Percentiles rank a stretch among this genome's conserved stretches.
Conservation (phyloP, 805 yeast species). For the Nakazawaea peltata region DNA sequence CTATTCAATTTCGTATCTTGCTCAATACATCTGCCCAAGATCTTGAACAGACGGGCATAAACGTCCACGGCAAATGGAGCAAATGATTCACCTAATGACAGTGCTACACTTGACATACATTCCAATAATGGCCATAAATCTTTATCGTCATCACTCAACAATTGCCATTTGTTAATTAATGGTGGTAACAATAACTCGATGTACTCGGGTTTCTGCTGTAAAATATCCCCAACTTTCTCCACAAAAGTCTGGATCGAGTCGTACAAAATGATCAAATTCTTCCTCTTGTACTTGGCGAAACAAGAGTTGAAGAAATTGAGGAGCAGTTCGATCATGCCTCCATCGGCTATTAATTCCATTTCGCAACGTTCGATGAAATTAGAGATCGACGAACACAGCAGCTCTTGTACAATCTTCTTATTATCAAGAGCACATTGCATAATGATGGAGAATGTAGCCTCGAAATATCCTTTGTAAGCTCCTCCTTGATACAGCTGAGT, state of each 20-base stretch:
- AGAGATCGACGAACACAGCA: slow-evolving; percentile 84
- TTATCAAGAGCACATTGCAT: slow-evolving; percentile 69
- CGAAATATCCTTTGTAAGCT: slow-evolving; percentile 55
- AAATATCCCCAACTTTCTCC: slow-evolving; percentile 58
- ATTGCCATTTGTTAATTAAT: slow-evolving; percentile 73
- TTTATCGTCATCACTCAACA: slow-evolving; percentile 65
- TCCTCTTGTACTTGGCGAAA: slow-evolving; percentile 71
- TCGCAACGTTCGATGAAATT: slow-evolving; percentile 76
- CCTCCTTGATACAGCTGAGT: slow-evolving; percentile 60
- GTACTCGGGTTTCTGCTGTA: slow-evolving; percentile 48
- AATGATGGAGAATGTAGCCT: slow-evolving; percentile 72
- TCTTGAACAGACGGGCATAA: slow-evolving; percentile 67
- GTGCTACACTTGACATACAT: slow-evolving; percentile 88
- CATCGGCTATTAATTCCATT: slow-evolving; percentile 47
- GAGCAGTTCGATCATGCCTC: slow-evolving; percentile 52
- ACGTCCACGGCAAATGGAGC: slow-evolving; percentile 87
- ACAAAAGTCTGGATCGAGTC: slow-evolving; percentile 89
- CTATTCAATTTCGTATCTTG: slow-evolving; percentile 33
- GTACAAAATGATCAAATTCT: slow-evolving; percentile 72
- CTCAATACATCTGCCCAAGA: slow-evolving; percentile 61
- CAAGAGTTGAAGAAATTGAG: slow-evolving; percentile 66
- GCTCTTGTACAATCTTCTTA: slow-evolving; percentile 91
- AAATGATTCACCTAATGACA: slow-evolving; percentile 74
- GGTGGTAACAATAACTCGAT: slow-evolving; percentile 71
- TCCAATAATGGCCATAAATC: slow-evolving; percentile 90